phyloP scores from a whole-genome alignment of 2,329 filamentous ascomycete genomes.

The Tolypocladium endophyticum region DNA sequence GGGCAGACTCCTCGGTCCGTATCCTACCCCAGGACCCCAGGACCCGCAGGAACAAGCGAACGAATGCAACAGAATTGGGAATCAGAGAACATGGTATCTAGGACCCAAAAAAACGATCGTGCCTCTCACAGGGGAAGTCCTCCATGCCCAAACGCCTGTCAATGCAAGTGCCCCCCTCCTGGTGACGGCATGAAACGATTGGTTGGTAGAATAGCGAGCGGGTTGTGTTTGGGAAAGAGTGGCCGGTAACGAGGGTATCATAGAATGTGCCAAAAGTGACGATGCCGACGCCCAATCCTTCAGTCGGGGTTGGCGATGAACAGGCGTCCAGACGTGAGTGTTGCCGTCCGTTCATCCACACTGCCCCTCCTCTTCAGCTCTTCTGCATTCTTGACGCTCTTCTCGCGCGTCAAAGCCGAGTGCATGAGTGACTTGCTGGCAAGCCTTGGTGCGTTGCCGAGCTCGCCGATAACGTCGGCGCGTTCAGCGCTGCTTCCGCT shows the following conservation, averaged over 20 bases:
- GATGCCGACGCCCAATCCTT: neutral
- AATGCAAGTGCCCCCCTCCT: conserved; percentile 4
- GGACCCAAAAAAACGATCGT: conserved; percentile 12
- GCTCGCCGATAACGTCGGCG: conserved; percentile 49
- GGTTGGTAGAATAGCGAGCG: neutral
- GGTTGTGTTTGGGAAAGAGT: neutral
- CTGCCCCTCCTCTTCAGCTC: conserved; percentile 69
- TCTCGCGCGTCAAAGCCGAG: conserved; percentile 49
- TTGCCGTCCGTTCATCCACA: conserved; percentile 73
- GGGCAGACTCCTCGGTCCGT: neutral
- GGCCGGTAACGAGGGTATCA: neutral
- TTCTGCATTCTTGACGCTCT: conserved; percentile 56
- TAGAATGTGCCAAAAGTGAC: neutral
- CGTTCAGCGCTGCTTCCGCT: conserved; percentile 50
- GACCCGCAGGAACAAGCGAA: conserved; percentile 1
- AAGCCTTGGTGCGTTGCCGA: conserved; percentile 36
- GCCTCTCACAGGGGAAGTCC: conserved; percentile 8
- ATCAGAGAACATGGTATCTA: conserved; percentile 9
- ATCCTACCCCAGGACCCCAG: neutral
- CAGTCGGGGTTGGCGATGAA: conserved; percentile 81
- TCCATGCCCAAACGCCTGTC: conserved; percentile 8
- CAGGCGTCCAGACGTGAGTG: conserved; percentile 60
- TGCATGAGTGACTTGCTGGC: conserved; percentile 49
- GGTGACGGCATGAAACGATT: neutral
- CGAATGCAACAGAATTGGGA: conserved; percentile 1